phyloP scores from a whole-genome alignment of 345 rosid genomes.

The Carallia brachiata region DNA sequence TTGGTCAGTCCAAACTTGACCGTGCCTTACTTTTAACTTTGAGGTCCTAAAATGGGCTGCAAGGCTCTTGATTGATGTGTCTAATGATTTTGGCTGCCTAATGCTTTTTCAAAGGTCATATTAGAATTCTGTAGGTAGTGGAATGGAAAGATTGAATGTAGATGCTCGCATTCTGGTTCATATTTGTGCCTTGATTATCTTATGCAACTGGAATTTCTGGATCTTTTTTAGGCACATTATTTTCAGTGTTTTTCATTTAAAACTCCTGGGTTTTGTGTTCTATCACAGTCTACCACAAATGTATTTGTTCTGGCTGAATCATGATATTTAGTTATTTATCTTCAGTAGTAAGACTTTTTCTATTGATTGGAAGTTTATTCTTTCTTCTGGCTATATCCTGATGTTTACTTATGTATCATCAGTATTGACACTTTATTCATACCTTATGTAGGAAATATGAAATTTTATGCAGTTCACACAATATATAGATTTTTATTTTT shows the following conservation, averaged over 20 bases:
- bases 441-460: not conserved
- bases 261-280: too few relatives aligned
- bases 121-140: not conserved
- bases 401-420: too few relatives aligned
- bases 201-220: not conserved
- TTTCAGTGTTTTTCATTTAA: too few relatives aligned
- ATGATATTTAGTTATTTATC: too few relatives aligned
- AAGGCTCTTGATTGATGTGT: not conserved
- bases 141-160: not conserved
- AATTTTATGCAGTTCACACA: not conserved
- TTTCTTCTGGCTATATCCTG: too few relatives aligned
- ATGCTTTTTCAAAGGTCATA: too few relatives aligned
- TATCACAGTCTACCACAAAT: too few relatives aligned
- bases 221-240: not conserved
- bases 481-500: not conserved
- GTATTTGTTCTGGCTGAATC: too few relatives aligned
- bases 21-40: not conserved
- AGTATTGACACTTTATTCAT: too few relatives aligned
- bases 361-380: too few relatives aligned
- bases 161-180: not conserved
- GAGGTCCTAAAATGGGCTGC: not conserved
- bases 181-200: not conserved
- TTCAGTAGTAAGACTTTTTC: too few relatives aligned
- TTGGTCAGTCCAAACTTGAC: not conserved
- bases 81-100: too few relatives aligned